A percentile compares a stretch with the other conserved stretches of the same genome.
Evolutionary conservation across 352 stramenopile species (phyloP).

Genomic region (Peronospora belbahrii): DNA sequence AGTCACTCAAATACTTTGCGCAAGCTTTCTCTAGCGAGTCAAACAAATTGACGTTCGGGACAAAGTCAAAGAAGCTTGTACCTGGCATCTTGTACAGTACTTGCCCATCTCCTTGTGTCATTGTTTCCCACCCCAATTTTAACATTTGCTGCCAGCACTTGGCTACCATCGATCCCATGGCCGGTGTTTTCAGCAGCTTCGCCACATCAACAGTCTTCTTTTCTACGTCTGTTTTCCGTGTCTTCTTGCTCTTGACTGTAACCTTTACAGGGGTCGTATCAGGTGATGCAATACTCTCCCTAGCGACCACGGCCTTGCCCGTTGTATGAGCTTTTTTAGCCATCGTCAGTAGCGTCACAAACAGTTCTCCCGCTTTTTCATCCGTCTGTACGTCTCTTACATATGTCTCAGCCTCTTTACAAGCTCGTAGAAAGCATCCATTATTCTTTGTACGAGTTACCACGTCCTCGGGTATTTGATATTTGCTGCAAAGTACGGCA

Average conservation of each 20-base stretch:
- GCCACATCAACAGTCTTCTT: constrained; percentile 6
- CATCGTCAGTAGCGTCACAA: constrained; percentile 26
- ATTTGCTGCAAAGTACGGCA: constrained; percentile 25
- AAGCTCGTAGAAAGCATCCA: constrained; percentile 41
- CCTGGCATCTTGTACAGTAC: constrained; percentile 66
- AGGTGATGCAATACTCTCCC: constrained; percentile 13
- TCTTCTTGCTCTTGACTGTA: background rate
- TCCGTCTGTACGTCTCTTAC: constrained; percentile 20
- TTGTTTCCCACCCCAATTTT: constrained; percentile 44
- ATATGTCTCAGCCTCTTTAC: constrained; percentile 38
- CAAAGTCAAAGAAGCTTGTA: constrained; percentile 58
- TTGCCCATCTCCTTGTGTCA: constrained; percentile 41
- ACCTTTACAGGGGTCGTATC: constrained; percentile 5
- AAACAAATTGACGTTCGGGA: constrained; percentile 72
- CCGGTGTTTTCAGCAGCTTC: constrained; percentile 19
- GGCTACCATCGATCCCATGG: constrained; percentile 21
- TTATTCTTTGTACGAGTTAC: constrained; percentile 36
- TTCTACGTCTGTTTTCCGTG: background rate
- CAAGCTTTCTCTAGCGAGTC: constrained; percentile 59
- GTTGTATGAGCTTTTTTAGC: constrained; percentile 18
- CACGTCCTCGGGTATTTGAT: constrained; percentile 28
- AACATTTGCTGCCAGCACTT: constrained; percentile 63
- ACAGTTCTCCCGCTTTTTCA: constrained; percentile 24
- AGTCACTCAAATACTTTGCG: constrained; percentile 37
- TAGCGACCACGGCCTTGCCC: constrained; percentile 12